Base-by-base conservation (phyloP, 2,329 filamentous ascomycete genomes). In the Exophiala bonariae region DNA sequence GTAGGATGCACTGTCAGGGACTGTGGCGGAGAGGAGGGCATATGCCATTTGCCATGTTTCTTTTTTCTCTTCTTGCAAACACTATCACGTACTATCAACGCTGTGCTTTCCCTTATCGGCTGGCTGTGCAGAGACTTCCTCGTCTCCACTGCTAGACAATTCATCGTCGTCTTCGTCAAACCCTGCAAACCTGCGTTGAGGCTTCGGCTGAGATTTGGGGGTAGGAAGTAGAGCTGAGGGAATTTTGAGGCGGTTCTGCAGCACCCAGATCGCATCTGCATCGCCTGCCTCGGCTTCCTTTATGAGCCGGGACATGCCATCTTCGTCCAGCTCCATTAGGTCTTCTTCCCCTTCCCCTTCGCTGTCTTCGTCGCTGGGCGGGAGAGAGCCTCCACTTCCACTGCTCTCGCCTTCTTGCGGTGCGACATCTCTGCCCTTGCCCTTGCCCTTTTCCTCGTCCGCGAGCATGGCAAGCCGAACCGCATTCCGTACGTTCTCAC, bases 401-500 rank as follows among this genome's bases (percentile, higher is more conserved):
- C 58, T 60, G 41, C 50, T 67, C 35, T 70, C 69, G 31, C 64
- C 70, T 22, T 67, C 65, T 57, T 68, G 66, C 70, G 20, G 66
- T 67, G 44, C 62, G 66, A 14, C 65, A 66, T 16, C 41, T 45
- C 19, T 64, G 60, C 16, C 45, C 47, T 22, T 64, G 60, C 16
- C 66, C 62, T 46, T 69, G 30, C 23, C 67, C 59, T 26, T 66
- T 63, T 34, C 60, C 44, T 67, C 70, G 50, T 74, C 69, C 30
- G 85, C 83, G 56, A 89, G 85, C 53, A 92, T 76, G 0, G 87
- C 83, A 13, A 86, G 79, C 40, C 90, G 67, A 4, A 89, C 85
- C 13, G 86, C 85, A 63, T 92, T 88, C 3, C 86, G 78, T 0
- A 90, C 92, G 66, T 87, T 86, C 71, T 95, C 89, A 56, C 82